Evolutionary conservation across 1,284 basidiomycete genomes (phyloP), one percentile per base, ranked within the genome.

Genomic region (Baeospora myosura): DNA sequence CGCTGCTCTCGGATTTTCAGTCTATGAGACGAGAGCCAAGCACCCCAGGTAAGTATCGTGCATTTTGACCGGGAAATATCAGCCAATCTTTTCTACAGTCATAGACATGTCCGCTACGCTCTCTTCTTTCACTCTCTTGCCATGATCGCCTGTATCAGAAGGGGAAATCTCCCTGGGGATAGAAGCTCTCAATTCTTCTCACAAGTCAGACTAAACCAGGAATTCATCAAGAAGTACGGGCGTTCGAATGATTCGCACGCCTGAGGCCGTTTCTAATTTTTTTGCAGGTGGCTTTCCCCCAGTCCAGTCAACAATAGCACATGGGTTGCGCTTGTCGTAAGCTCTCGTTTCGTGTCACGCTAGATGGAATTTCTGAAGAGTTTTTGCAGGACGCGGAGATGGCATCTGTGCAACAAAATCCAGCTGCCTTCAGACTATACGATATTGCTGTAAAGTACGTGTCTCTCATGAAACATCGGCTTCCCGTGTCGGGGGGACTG

Each of bases 61-160:
- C 28, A 48, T 17, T 34, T 2, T 14, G 10, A 24, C 3, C 18
- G 21, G 20, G 20, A 14, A 10, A 7, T 24, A 16, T 21, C 38
- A 25, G n/a, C 7, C 38, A 10, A 21, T 14, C 32, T n/a, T 24
- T 33, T 20, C 33, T 28, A 5, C 37, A 82, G 80, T 52, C 79
- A 82, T 59, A 65, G 80, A 28, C 79, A 81, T 52, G 71, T 73
- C 30, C 79, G 80, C 34, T 83, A 76, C 54, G 69, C 68, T 0
- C 60, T 81, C 2, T 83, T 82, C 58, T 83, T 80, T 56, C 81
- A 84, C 50, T 76, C 68, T 49, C 61, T 84, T 21, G 71, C 80
- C 0, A 59, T 84, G 61, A 70, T 79, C 44, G 68, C 69, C 5
- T 76, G 72, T 50, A 53, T 83, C 23, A 67, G 78, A 39, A 63